Conservation (phyloP, 352 stramenopile genomes). For the Phytophthora fragariae region DNA sequence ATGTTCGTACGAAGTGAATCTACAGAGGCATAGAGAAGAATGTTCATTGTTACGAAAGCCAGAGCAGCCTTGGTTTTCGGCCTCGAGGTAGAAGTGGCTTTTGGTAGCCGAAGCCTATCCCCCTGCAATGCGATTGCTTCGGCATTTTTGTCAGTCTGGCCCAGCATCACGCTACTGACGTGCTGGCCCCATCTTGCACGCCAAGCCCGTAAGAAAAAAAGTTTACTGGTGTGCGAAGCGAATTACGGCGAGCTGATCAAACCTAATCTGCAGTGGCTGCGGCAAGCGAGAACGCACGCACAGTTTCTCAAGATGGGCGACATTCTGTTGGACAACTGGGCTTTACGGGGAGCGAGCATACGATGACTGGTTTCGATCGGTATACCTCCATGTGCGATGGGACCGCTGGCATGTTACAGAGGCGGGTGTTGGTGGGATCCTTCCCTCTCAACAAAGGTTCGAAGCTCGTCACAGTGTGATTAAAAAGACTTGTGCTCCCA, state of each 20-base stretch:
- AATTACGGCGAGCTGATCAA: background rate
- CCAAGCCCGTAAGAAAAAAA: background rate
- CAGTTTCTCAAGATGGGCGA: constrained; percentile 3
- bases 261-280: background rate
- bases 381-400: constrained; percentile 4
- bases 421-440: constrained; percentile 1
- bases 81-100: no score
- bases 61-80: no score
- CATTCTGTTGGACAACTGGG: background rate
- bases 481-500: constrained; percentile 19
- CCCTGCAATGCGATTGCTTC: background rate
- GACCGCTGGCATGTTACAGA: constrained; percentile 9
- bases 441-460: constrained; percentile 8
- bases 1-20: no score
- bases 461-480: constrained; percentile 23
- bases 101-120: background rate
- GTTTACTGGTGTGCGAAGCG: background rate
- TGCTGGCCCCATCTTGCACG: background rate
- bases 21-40: no score
- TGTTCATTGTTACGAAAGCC: no score
- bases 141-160: background rate
- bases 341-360: constrained; percentile 3
- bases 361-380: constrained; percentile 11
- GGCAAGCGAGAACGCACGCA: background rate
- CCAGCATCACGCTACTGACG: background rate